These are phyloP conservation scores for Aspergillus kassunensis DNA, from an alignment of 495 filamentous ascomycete genomes.

Conservation along the genomic window DNA sequence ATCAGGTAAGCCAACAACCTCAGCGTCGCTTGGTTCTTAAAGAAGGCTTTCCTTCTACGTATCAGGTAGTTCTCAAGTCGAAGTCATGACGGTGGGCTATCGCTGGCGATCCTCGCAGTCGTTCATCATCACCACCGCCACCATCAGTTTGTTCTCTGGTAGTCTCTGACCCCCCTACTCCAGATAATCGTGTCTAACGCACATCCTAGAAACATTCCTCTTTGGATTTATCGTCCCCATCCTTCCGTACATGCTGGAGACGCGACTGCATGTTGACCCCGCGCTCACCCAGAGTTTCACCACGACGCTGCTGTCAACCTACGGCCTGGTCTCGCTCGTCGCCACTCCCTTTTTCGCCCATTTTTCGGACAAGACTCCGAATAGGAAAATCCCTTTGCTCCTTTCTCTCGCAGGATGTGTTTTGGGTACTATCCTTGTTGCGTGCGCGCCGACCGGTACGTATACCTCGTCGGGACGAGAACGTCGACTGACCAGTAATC, in stretches of 20 bases:
- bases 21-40: too few relatives aligned
- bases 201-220: slow-evolving; percentile 22
- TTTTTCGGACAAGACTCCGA: slow-evolving; percentile 17
- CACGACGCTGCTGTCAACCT: slow-evolving; percentile 19
- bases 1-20: too few relatives aligned
- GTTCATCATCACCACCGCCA: too few relatives aligned
- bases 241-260: slow-evolving; percentile 24
- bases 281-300: slow-evolving; percentile 23
- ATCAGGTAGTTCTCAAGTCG: too few relatives aligned
- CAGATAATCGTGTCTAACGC: too few relatives aligned
- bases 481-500: background rate
- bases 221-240: slow-evolving; percentile 30
- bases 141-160: too few relatives aligned
- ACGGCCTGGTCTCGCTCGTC: slow-evolving; percentile 21
- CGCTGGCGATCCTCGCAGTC: too few relatives aligned
- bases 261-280: slow-evolving; percentile 20
- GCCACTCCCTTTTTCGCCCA: slow-evolving; percentile 21
- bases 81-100: too few relatives aligned
- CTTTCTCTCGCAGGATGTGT: slow-evolving; percentile 10
- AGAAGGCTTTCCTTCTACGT: too few relatives aligned
- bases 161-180: too few relatives aligned
- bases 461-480: too few relatives aligned
- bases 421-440: slow-evolving; percentile 16
- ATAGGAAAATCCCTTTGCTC: slow-evolving; percentile 13
- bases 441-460: slow-evolving; percentile 14